A percentile compares a stretch with the other conserved stretches of the same genome.
phyloP scores from a whole-genome alignment of 148 eudicot genomes.

The Talinum fruticosum region DNA sequence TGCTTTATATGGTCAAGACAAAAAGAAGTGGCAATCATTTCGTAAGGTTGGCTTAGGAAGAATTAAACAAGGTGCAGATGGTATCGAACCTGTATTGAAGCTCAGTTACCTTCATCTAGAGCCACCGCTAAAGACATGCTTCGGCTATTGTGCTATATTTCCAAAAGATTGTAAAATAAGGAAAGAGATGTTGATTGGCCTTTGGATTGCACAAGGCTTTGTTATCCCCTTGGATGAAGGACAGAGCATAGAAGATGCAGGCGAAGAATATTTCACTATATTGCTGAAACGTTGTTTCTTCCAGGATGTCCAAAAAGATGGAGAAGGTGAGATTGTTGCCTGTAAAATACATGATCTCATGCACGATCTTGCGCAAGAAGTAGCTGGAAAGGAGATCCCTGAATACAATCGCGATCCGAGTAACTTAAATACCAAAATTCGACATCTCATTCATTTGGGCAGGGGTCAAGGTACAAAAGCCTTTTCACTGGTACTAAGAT shows the following conservation, averaged over 20 bases:
- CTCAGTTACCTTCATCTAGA: slow-evolving; percentile 28
- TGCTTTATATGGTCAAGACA: slow-evolving; percentile 21
- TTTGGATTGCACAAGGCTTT: too few species aligned
- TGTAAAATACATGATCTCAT: slow-evolving; percentile 17
- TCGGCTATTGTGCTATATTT: not conserved
- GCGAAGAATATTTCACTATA: not conserved
- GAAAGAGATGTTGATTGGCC: not conserved
- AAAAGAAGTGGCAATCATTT: slow-evolving; percentile 31
- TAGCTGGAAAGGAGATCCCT: not conserved
- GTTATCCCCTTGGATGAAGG: not conserved
- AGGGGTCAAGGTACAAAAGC: not conserved
- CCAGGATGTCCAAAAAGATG: not conserved
- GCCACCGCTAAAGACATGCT: not conserved
- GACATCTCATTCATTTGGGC: not conserved
- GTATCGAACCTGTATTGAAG: slow-evolving; percentile 24
- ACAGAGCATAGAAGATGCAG: slow-evolving; percentile 10
- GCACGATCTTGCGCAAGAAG: not conserved
- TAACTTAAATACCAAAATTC: not conserved
- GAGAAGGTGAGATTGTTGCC: not conserved
- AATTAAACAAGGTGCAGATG: slow-evolving; percentile 2
- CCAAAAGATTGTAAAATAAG: too few species aligned
- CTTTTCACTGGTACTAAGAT: not conserved
- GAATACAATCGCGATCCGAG: not conserved
- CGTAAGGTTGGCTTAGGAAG: slow-evolving; percentile 24
- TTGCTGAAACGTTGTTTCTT: not conserved